Conservation (phyloP, 2,329 filamentous ascomycete species). For the Xylaria sp. region DNA sequence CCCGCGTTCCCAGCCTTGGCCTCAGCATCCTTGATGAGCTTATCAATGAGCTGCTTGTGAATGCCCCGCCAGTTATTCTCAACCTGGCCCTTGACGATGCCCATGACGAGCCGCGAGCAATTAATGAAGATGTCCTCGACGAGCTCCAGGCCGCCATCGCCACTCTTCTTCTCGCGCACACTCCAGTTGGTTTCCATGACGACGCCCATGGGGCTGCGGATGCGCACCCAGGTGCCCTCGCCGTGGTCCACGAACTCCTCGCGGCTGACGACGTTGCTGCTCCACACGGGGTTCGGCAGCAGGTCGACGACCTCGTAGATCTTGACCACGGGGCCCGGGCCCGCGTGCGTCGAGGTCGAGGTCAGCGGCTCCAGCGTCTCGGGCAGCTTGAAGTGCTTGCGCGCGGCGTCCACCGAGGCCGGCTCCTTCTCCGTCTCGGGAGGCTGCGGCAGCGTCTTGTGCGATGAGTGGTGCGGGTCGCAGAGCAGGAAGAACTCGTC, state of each 20-base stretch:
- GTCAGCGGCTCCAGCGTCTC: conserved; percentile 41
- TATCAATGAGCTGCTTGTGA: conserved; percentile 60
- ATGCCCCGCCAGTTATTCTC: conserved; percentile 63
- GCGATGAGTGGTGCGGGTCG: conserved; percentile 61
- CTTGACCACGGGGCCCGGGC: conserved; percentile 37
- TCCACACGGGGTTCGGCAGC: conserved; percentile 66
- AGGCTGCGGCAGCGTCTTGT: conserved; percentile 46
- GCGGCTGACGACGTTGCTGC: conserved; percentile 63
- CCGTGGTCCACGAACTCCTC: conserved; percentile 64
- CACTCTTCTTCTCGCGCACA: conserved; percentile 49
- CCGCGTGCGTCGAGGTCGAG: conserved; percentile 3
- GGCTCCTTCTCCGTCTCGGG: conserved; percentile 42
- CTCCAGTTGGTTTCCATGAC: conserved; percentile 66
- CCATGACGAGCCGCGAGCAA: conserved; percentile 61
- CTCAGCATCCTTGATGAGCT: conserved; percentile 51
- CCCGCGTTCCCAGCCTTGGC: background rate
- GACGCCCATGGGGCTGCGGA: conserved; percentile 62
- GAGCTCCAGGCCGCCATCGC: conserved; percentile 52
- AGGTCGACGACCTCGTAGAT: conserved; percentile 63
- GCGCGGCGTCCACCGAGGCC: conserved; percentile 43
- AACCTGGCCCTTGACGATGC: conserved; percentile 62
- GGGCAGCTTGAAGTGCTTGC: conserved; percentile 47
- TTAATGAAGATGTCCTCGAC: conserved; percentile 62
- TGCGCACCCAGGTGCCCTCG: conserved; percentile 63
- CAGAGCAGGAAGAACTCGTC: conserved; percentile 62